These are phyloP conservation scores for Saccharomyces hybrid DNA, from an alignment of 1,139 yeast genomes.

Conservation along the genomic window DNA sequence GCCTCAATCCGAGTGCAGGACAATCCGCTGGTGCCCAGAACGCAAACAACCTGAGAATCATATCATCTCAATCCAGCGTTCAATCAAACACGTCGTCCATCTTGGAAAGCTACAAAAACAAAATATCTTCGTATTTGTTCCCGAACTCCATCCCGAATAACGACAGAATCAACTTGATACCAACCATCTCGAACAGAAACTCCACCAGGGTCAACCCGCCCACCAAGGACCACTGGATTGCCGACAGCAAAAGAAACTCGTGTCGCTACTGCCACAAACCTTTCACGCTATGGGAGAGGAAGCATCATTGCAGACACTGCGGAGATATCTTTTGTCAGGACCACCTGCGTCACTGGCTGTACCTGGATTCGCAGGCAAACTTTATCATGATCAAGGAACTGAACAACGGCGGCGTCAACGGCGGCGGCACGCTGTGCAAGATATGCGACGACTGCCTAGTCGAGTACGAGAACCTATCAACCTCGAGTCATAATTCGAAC, in stretches of 20 bases:
- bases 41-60: background rate
- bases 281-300: conserved; percentile 71
- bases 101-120: conserved; percentile 5
- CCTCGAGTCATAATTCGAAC: too few species aligned
- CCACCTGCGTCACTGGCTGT: conserved; percentile 41
- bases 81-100: conserved; percentile 6
- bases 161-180: conserved; percentile 2
- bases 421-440: conserved; percentile 64
- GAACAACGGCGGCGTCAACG: conserved; percentile 47
- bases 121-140: conserved; percentile 3
- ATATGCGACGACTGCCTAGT: conserved; percentile 72
- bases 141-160: conserved; percentile 2
- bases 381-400: conserved; percentile 42
- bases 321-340: conserved; percentile 86
- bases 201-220: conserved; percentile 35
- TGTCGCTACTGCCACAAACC: conserved; percentile 64
- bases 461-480: conserved; percentile 52
- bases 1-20: too few species aligned
- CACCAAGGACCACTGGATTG: conserved; percentile 68
- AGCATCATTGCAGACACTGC: conserved; percentile 92
- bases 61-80: conserved; percentile 4
- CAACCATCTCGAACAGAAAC: background rate
- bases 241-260: conserved; percentile 55
- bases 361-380: conserved; percentile 62
- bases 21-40: too few species aligned